Conservation (phyloP, 257 asterid species). For the Avicennia marina region DNA sequence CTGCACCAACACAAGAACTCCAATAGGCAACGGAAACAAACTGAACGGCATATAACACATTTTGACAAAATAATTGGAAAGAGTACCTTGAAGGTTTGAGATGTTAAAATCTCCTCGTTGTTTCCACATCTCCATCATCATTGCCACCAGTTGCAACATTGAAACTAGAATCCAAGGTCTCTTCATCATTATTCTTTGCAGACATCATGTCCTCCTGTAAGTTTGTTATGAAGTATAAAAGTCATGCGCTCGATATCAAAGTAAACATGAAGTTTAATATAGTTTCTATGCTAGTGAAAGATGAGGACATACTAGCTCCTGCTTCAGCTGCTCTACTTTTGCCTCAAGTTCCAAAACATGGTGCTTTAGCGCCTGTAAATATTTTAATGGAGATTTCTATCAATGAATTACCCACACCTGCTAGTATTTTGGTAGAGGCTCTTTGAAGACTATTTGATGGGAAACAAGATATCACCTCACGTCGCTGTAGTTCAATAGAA, state of each 20-base stretch:
- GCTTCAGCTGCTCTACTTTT: slow-evolving; percentile 53
- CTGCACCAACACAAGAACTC: no score
- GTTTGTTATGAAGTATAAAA: slow-evolving; percentile 4
- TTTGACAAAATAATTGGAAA: no score
- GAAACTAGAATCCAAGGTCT: neutral
- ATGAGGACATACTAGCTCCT: slow-evolving; percentile 74
- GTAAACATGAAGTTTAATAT: neutral
- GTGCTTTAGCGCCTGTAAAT: slow-evolving; percentile 69
- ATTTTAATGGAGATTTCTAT: neutral
- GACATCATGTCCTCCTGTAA: slow-evolving; percentile 54
- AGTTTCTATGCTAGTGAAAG: neutral
- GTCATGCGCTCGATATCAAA: neutral
- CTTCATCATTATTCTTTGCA: slow-evolving; percentile 31
- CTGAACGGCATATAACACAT: no score
- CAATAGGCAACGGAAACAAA: no score
- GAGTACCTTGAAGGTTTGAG: neutral
- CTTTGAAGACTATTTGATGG: neutral
- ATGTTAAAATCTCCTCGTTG: slow-evolving; percentile 14
- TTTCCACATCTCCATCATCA: slow-evolving; percentile 22
- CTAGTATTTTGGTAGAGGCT: neutral
- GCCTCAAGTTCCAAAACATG: slow-evolving; percentile 65
- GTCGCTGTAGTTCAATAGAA: slow-evolving; percentile 86
- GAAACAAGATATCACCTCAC: slow-evolving; percentile 53
- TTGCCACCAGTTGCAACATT: no score
- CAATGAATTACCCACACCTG: neutral